A percentile compares a stretch with the other conserved stretches of the same genome.
phyloP scores from a whole-genome alignment of 2,329 filamentous ascomycete species.

The Talaromyces sp. region DNA sequence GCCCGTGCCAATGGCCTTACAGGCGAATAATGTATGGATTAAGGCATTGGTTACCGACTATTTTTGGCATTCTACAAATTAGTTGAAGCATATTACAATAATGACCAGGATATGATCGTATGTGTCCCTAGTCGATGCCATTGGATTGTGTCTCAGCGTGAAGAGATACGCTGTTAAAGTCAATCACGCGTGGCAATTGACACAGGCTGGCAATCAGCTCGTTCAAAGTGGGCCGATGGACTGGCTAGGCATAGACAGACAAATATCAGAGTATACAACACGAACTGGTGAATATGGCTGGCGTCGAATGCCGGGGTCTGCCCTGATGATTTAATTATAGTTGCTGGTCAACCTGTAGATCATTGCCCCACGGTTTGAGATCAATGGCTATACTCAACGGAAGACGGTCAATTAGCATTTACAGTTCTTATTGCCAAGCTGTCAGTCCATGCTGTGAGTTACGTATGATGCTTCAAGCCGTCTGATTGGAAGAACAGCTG shows the following conservation, averaged over 20 bases:
- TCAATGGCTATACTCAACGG: background rate
- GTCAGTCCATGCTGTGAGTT: background rate
- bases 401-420: background rate
- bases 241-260: background rate
- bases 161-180: background rate
- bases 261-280: background rate
- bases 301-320: background rate
- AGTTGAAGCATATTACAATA: background rate
- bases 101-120: background rate
- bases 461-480: background rate
- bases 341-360: background rate
- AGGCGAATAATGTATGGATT: background rate
- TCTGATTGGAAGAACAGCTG: background rate
- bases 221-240: background rate
- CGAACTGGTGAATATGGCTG: background rate
- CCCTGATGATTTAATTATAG: background rate
- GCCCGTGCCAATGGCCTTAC: background rate
- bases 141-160: background rate
- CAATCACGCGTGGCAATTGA: background rate
- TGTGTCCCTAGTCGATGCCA: background rate
- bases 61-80: no score
- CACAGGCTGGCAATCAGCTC: background rate
- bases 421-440: background rate
- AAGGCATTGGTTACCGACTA: background rate
- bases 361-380: background rate